Percentiles rank a stretch among this genome's conserved stretches.
Evolutionary conservation across 768 basidiomycete genomes (phyloP).

Genomic region (Psilocybe subaeruginosa): DNA sequence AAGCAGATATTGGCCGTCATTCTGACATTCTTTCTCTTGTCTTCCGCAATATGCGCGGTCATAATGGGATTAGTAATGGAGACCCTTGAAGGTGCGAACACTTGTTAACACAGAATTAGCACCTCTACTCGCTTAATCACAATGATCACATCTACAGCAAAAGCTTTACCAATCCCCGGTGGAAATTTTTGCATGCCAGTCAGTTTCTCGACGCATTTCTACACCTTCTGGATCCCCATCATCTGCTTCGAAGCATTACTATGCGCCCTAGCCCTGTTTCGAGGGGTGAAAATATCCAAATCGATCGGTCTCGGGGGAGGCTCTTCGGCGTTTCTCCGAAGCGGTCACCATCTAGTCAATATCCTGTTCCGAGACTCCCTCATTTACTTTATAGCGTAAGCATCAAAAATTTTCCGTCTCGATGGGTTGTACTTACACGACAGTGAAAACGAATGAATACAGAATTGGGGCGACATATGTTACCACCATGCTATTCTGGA

Average conservation of each 20-base stretch:
- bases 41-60: neutral
- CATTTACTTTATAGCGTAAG: slow-evolving; percentile 5
- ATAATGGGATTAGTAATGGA: neutral
- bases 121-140: no score
- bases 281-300: neutral
- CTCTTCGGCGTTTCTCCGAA: neutral
- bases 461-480: slow-evolving; percentile 2
- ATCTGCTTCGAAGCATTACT: neutral
- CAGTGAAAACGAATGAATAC: neutral
- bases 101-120: no score
- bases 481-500: slow-evolving; percentile 2
- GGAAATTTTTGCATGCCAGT: neutral
- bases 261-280: neutral
- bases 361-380: slow-evolving; percentile 5
- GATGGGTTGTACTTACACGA: neutral
- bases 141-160: neutral
- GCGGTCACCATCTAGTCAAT: neutral
- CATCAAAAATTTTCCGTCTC: no score
- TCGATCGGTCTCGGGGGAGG: neutral
- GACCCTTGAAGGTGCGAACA: neutral
- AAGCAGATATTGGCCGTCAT: neutral
- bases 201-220: neutral
- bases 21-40: neutral
- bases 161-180: neutral
- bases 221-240: neutral